These are phyloP conservation scores for Botrytis pseudocinerea DNA, from an alignment of 2,329 filamentous ascomycete genomes.

Conservation along the genomic window DNA sequence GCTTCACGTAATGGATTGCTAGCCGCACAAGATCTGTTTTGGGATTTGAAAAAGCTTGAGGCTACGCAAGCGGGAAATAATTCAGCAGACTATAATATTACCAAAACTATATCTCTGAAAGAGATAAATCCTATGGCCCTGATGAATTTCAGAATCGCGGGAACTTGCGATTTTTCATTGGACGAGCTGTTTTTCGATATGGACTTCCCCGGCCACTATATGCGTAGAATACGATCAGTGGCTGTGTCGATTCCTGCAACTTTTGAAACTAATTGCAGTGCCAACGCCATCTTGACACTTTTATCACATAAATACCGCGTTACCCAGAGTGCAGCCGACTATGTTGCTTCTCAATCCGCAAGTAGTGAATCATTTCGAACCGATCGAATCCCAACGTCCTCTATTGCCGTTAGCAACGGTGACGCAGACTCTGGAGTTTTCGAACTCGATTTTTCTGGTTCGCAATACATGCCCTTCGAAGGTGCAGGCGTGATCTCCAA, in stretches of 20 bases:
- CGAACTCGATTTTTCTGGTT: constrained; percentile 39
- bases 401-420: constrained; percentile 37
- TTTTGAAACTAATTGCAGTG: background rate
- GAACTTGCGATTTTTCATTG: constrained; percentile 16
- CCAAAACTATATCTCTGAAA: constrained; percentile 13
- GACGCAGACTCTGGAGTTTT: constrained; percentile 42
- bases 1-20: constrained; percentile 14
- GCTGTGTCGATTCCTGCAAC: constrained; percentile 9
- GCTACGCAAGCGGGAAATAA: background rate
- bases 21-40: constrained; percentile 18
- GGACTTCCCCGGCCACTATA: constrained; percentile 25
- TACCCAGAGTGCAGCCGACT: background rate
- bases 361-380: constrained; percentile 19
- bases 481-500: constrained; percentile 41
- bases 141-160: constrained; percentile 15
- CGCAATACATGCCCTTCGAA: constrained; percentile 45
- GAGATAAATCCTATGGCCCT: constrained; percentile 19
- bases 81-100: constrained; percentile 20
- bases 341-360: background rate
- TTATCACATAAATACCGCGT: constrained; percentile 16
- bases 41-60: constrained; percentile 16
- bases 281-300: constrained; percentile 8
- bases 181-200: constrained; percentile 22
- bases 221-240: constrained; percentile 20
- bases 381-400: constrained; percentile 32